Evolutionary conservation across 2,329 filamentous ascomycete species (phyloP), one percentile per base, ranked within the genome.

Genomic region (Sporothrix protearum): DNA sequence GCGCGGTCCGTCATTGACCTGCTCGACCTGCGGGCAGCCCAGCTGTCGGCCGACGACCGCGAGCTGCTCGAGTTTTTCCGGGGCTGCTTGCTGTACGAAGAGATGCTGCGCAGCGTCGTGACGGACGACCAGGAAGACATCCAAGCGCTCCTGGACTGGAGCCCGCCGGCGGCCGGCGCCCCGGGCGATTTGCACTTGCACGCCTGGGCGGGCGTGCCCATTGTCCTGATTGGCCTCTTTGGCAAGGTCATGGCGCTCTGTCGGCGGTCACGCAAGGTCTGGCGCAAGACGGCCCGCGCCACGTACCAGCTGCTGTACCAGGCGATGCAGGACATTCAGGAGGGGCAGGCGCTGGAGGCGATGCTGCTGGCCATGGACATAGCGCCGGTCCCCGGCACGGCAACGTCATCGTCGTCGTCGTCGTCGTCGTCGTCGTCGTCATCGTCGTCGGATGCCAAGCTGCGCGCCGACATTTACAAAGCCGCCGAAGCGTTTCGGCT

Each of bases 131-230:
- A 75, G 30, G 76, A 76, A 9, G 74, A 75, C 68, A 74, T 75
- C 30, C 74, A 73, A 39, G 71, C 73, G 3, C 39, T 74, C 6
- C 42, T 73, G n/a, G 59, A 61, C 30, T 74, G 73, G 73, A 28
- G 36, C 25, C 69, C 69, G 14, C 47, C 69, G 0, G 7, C 53
- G 4, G 5, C 59, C 9, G 4, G n/a, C 22, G 33, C 36, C 51
- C 30, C 9, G 25, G 1, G 9, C 0, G 51, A 71, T 47, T 61
- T 73, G 39, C 64, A 42, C 10, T 77, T 78, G 1, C 81, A 82
- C 71, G 78, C 81, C 0, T 82, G 81, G 81, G 81, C 79, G 0
- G 81, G 81, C 0, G 78, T 82, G 4, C 81, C 81, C 0, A 76
- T 79, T 0, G 73, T 75, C 0, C 76, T 80, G 0, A 78, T 79